phyloP scores from a whole-genome alignment of 352 stramenopile species.

The Pythium apleroticum region DNA sequence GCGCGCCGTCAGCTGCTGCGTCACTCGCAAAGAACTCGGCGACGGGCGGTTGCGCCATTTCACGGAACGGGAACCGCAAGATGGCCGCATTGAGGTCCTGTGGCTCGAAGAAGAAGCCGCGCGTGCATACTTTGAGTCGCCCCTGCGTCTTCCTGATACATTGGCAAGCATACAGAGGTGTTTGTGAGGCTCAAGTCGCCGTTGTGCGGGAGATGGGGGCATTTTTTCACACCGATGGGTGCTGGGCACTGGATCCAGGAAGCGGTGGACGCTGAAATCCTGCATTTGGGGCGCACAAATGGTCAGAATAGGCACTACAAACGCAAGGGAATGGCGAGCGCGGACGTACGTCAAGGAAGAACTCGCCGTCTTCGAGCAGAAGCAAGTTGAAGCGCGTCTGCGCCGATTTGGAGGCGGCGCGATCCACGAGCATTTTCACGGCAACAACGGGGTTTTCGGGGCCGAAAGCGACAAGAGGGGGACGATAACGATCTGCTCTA shows the following conservation, averaged over 20 bases:
- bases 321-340: background rate
- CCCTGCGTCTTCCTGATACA: slow-evolving; percentile 69
- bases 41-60: slow-evolving; percentile 67
- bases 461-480: slow-evolving; percentile 1
- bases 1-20: slow-evolving; percentile 30
- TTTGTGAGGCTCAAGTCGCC: background rate
- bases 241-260: slow-evolving; percentile 55
- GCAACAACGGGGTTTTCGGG: background rate
- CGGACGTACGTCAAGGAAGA: slow-evolving; percentile 89
- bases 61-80: slow-evolving; percentile 85
- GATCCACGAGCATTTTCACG: slow-evolving; percentile 21
- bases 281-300: slow-evolving; percentile 19
- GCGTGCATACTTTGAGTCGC: slow-evolving; percentile 86
- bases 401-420: slow-evolving; percentile 32
- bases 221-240: slow-evolving; percentile 41
- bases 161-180: background rate
- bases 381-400: slow-evolving; percentile 92
- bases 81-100: slow-evolving; percentile 80
- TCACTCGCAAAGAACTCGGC: slow-evolving; percentile 52
- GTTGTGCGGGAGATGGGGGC: background rate
- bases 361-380: slow-evolving; percentile 93
- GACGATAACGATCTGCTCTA: slow-evolving; percentile 1
- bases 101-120: slow-evolving; percentile 92
- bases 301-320: background rate
- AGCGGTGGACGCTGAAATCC: slow-evolving; percentile 86